Evolutionary conservation across 2,329 filamentous ascomycete species (phyloP).

Genomic region (Saccharata proteae): DNA sequence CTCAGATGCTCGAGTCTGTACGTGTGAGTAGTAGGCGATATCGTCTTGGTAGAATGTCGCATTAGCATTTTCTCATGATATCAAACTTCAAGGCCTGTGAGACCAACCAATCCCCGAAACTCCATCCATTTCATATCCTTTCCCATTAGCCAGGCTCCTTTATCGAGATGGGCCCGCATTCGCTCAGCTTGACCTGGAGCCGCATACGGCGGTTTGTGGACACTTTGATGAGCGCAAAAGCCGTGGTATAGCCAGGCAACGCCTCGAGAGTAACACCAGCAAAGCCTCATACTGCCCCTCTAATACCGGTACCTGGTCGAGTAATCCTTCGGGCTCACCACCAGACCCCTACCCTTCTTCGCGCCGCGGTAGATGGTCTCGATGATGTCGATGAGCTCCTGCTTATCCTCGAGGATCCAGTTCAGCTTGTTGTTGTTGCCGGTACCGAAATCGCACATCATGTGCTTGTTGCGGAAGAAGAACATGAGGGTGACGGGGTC

Average conservation of each 20-base stretch:
- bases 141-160: neutral
- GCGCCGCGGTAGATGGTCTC: constrained; percentile 98
- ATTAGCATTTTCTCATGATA: constrained; percentile 4
- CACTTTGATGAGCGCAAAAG: no score
- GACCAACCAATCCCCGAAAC: constrained; percentile 2
- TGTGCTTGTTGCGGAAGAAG: constrained; percentile 97
- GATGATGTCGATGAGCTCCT: constrained; percentile 96
- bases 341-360: constrained; percentile 92
- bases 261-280: no score
- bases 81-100: constrained; percentile 1
- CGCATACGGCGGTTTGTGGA: no score
- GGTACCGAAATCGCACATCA: constrained; percentile 96
- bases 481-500: constrained; percentile 94
- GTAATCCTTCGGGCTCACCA: constrained; percentile 85
- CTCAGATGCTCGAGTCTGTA: no score
- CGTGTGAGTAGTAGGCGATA: no score
- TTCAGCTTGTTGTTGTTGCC: constrained; percentile 99
- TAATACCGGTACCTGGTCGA: constrained; percentile 59
- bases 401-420: constrained; percentile 93
- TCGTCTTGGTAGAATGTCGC: neutral
- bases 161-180: neutral
- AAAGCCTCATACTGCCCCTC: constrained; percentile 1
- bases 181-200: neutral
- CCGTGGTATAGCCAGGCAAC: no score
- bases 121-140: no score